Evolutionary conservation across 495 filamentous ascomycete genomes (phyloP), one percentile per base, ranked within the genome.

Genomic region (Letharia lupina): DNA sequence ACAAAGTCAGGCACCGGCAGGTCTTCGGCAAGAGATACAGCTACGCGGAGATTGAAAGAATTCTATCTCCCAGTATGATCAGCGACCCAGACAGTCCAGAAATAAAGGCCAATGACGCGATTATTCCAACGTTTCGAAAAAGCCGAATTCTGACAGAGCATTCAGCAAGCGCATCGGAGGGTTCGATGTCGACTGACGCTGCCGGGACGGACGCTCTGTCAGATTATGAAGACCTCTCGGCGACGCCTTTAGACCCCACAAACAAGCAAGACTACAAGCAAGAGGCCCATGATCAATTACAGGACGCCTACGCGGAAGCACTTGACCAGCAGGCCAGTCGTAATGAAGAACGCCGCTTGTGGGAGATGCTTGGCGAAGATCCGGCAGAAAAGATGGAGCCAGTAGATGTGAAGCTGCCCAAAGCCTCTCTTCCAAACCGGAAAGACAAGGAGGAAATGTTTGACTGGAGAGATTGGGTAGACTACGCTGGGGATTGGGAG

Each of bases 301-400:
- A 81, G 61, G 82, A 87, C 58, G 75, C 73, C 0, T 81, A 87
- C 61, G 77, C 83, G 0, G 86, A 89, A 65, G 65, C 64, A 1
- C 61, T 81, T 8, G 89, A 93, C 68, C 72, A 69, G 33, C 71
- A 78, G 66, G 70, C 75, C 18, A 82, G 82, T 65, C 75, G 71
- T 18, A 61, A 69, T 11, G 87, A 89, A 72, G 88, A 92, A 74
- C 70, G 72, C 45, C 68, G 73, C 16, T 65, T 91, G 13, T 87
- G 85, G 84, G 65, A 67, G 0, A 47, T 86, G 13, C 71, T 92
- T 15, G 75, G 73, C 31, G 71, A 67, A 47, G 61, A 67, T 58
- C 65, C 67, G 8, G 41, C 69, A 20, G 67, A 68, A 54, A 69
- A 68, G 9, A 69, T 76, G 42, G 67, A 70, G 33, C 20, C 31